phyloP scores from a whole-genome alignment of 345 rosid genomes.

The Theobroma cacao region DNA sequence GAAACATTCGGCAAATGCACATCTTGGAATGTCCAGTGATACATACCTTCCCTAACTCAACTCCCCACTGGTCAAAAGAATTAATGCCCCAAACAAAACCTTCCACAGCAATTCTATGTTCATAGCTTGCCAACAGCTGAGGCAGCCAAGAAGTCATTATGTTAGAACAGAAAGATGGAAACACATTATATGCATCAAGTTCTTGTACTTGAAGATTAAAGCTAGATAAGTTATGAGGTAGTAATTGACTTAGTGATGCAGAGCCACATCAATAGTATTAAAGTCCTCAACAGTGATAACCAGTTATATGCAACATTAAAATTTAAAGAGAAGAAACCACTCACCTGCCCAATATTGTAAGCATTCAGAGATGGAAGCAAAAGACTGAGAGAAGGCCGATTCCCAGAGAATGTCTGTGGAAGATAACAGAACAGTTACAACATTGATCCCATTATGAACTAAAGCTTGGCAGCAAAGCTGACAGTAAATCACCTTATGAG shows the following conservation, averaged over 20 bases:
- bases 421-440: constrained; percentile 14
- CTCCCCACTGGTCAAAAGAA: constrained; percentile 99
- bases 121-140: constrained; percentile 88
- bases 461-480: constrained; percentile 9
- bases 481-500: constrained; percentile 73
- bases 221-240: neutral
- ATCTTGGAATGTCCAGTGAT: neutral
- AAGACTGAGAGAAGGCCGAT: constrained; percentile 91
- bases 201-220: neutral
- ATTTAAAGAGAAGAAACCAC: constrained; percentile 14
- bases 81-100: constrained; percentile 97
- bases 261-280: neutral
- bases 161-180: constrained; percentile 2
- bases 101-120: constrained; percentile 94
- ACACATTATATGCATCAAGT: neutral
- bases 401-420: constrained; percentile 79
- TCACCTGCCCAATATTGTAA: constrained; percentile 83
- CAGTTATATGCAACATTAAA: neutral
- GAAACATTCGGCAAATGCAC: neutral
- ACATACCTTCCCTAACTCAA: constrained; percentile 90
- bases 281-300: neutral
- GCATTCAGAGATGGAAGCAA: constrained; percentile 79
- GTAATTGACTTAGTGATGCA: neutral
- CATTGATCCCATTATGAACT: neutral
- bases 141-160: constrained; percentile 3